Conservation (phyloP, 1,284 basidiomycete species). For the Volvariella volvacea region DNA sequence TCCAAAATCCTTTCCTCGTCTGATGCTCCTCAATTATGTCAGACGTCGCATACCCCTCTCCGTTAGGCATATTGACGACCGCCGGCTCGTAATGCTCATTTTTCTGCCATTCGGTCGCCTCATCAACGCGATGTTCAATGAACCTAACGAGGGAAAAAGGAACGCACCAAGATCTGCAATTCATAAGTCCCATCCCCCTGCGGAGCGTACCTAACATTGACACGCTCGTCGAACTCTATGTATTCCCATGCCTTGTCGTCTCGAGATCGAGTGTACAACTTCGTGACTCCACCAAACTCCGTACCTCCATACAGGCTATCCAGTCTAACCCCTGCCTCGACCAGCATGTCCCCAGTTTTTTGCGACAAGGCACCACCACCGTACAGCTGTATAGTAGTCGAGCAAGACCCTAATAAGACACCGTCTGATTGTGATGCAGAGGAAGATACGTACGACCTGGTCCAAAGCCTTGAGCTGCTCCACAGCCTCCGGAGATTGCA, state of each 20-base stretch:
- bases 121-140: no score
- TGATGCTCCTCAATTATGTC: constrained; percentile 27
- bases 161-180: constrained; percentile 28
- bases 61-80: constrained; percentile 18
- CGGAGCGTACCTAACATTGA: constrained; percentile 24
- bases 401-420: neutral
- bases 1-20: constrained; percentile 25
- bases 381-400: constrained; percentile 7
- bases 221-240: constrained; percentile 18
- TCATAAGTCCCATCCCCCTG: constrained; percentile 35
- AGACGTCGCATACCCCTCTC: constrained; percentile 25
- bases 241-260: constrained; percentile 19
- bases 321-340: constrained; percentile 11
- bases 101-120: constrained; percentile 13
- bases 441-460: constrained; percentile 14
- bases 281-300: constrained; percentile 9
- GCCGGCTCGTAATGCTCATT: constrained; percentile 18
- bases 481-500: constrained; percentile 13
- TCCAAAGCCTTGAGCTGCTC: constrained; percentile 15
- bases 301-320: constrained; percentile 12
- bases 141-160: neutral
- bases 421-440: neutral
- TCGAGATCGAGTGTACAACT: constrained; percentile 1
- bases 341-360: constrained; percentile 11
- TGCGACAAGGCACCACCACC: constrained; percentile 11